Conservation (phyloP, 208 protist genomes). For the Trypanosoma grayi region DNA sequence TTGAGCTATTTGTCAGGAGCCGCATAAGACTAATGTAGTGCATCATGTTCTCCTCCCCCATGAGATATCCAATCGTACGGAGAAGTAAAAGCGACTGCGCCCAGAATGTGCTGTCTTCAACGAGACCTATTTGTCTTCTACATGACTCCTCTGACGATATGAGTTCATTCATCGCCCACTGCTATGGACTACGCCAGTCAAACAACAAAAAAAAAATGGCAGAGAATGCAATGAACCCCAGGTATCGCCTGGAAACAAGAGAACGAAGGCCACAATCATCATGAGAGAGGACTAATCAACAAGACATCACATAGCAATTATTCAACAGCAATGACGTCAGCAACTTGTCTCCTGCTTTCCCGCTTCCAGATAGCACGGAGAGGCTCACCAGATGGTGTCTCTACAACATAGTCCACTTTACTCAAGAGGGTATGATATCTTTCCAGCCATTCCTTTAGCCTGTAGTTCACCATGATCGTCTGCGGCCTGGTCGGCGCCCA, state of each 20-base stretch:
- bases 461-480: conserved; percentile 69
- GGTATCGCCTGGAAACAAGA: no score
- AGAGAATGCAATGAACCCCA: conserved; percentile 15
- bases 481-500: conserved; percentile 46
- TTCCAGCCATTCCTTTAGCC: conserved; percentile 69
- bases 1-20: neutral
- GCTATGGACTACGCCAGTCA: neutral
- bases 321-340: conserved; percentile 23
- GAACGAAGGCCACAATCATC: neutral
- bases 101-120: conserved; percentile 1
- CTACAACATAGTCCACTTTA: conserved; percentile 63
- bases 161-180: conserved; percentile 16
- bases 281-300: neutral
- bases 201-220: conserved; percentile 1
- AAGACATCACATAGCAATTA: conserved; percentile 1
- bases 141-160: neutral
- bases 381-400: conserved; percentile 33
- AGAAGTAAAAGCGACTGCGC: neutral
- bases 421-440: conserved; percentile 24
- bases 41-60: neutral
- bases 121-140: conserved; percentile 8
- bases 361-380: conserved; percentile 24
- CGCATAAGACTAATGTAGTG: conserved; percentile 4
- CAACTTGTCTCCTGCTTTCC: conserved; percentile 17
- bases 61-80: neutral